Evolutionary conservation across 129 eudicot genomes (phyloP).

Genomic region (Apium graveolens): DNA sequence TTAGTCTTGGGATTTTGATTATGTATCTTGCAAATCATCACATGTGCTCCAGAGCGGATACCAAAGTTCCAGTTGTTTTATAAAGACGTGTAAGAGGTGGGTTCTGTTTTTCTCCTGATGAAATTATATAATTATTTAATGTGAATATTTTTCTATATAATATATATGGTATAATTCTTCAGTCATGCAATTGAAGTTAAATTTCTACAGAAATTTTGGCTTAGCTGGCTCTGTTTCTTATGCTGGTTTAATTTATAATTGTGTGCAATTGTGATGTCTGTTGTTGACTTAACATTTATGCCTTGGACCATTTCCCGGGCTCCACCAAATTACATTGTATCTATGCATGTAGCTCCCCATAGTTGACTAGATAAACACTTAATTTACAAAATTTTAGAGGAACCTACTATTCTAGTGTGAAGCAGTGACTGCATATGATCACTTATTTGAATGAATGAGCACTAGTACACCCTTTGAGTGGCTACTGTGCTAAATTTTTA

Average conservation of each 20-base stretch:
- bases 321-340: not conserved
- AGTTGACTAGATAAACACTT: not conserved
- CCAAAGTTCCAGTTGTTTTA: constrained; percentile 84
- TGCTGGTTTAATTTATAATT: not conserved
- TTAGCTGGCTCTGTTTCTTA: not conserved
- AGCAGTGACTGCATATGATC: not conserved
- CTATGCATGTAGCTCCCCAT: not conserved
- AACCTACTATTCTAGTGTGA: not conserved
- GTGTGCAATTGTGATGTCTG: not conserved
- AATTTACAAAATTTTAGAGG: too few species aligned
- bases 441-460: not conserved
- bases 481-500: not conserved
- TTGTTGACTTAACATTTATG: constrained; percentile 5
- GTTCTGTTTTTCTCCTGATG: not conserved
- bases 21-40: constrained; percentile 2
- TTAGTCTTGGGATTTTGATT: not conserved
- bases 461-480: too few species aligned
- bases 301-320: not conserved
- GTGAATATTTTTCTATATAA: not conserved
- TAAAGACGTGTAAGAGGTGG: constrained; percentile 61
- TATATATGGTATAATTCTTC: not conserved
- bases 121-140: not conserved
- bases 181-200: not conserved
- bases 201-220: not conserved
- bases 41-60: constrained; percentile 53